Percentiles rank a stretch among this genome's conserved stretches.
Evolutionary conservation across 2,329 filamentous ascomycete genomes (phyloP).

Genomic region (Diaporthe helianthi): DNA sequence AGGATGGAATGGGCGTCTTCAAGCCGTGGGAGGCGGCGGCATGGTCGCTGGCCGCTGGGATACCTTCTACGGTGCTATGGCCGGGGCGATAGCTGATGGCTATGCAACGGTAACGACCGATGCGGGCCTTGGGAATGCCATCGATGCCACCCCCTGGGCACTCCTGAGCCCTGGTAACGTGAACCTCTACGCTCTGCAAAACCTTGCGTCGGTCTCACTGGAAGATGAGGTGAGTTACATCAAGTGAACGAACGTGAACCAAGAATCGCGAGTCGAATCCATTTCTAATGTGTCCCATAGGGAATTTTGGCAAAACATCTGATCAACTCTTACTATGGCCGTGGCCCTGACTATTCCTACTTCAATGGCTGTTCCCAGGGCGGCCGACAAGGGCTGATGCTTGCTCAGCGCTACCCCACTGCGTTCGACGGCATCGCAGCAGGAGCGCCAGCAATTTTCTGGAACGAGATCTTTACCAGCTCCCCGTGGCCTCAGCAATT

Average conservation of each 20-base stretch:
- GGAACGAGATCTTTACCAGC: conserved; percentile 47
- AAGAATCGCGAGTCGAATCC: background rate
- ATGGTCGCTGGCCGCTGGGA: conserved; percentile 9
- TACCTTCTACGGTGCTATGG: conserved; percentile 29
- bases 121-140: conserved; percentile 33
- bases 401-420: conserved; percentile 58
- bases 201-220: conserved; percentile 38
- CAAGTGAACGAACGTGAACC: background rate
- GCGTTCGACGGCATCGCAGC: conserved; percentile 66
- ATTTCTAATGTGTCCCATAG: background rate
- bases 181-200: conserved; percentile 38
- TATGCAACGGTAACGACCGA: conserved; percentile 41
- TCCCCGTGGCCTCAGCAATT: conserved; percentile 40
- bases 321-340: conserved; percentile 50
- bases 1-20: conserved; percentile 16
- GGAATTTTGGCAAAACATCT: conserved; percentile 36
- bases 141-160: conserved; percentile 22
- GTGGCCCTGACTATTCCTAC: conserved; percentile 52
- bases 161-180: conserved; percentile 28
- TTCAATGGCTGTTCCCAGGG: conserved; percentile 66
- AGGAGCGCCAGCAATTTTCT: conserved; percentile 49
- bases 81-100: conserved; percentile 37
- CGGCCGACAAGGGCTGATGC: conserved; percentile 63
- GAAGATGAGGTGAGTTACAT: conserved; percentile 33
- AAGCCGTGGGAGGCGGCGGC: conserved; percentile 11